Evolutionary conservation across 2,329 filamentous ascomycete genomes (phyloP), one percentile per base, ranked within the genome.

Genomic region (Alternaria sp.): DNA sequence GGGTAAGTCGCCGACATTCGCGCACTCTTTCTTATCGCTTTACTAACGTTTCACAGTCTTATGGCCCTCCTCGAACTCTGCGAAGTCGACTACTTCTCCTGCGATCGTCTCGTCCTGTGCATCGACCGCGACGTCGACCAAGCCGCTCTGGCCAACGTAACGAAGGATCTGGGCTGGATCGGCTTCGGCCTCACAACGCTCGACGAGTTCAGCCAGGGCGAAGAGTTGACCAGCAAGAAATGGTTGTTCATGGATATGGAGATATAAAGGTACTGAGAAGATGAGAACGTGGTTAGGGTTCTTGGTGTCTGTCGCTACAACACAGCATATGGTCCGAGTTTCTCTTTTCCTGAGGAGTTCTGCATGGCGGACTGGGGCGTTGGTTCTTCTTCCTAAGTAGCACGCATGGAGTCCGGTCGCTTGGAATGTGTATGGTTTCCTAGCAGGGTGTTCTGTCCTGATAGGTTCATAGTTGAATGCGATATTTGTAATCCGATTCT

Each of bases 201-300:
- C 46, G 90, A 93, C 70, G 87, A 88, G 71, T 97, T 93, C 90
- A 86, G 88, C 15, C 82, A 85, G 49, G 78, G 79, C 51, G 82
- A 81, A 50, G 88, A 91, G 67, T 61, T 73, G 23, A 89, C 91
- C 54, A 97, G 93, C 82, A 83, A 89, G 56, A 85, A 85, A 73
- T 97, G 94, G 94, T 80, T 97, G 62, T 93, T 96, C 78, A 88
- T 97, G 85, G 89, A 90, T 67, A 96, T 97, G 89, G 93, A 97
- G 79, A 83, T 95, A 62, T 97, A 61, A 21, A 40, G 7, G 32
- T 26, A 8, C 19, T 56, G 43, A 28, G 25, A 26, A 46, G 9
- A 52, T 23, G 8, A 9, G 21, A 32, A 36, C 25, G 28, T 19
- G 55, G 23, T 51, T 28, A 32, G 55, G 45, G 19, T 32, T 40